These are phyloP conservation scores for Cutaneotrichosporon sp. DNA, from an alignment of 1,284 basidiomycete species.

Conservation along the genomic window DNA sequence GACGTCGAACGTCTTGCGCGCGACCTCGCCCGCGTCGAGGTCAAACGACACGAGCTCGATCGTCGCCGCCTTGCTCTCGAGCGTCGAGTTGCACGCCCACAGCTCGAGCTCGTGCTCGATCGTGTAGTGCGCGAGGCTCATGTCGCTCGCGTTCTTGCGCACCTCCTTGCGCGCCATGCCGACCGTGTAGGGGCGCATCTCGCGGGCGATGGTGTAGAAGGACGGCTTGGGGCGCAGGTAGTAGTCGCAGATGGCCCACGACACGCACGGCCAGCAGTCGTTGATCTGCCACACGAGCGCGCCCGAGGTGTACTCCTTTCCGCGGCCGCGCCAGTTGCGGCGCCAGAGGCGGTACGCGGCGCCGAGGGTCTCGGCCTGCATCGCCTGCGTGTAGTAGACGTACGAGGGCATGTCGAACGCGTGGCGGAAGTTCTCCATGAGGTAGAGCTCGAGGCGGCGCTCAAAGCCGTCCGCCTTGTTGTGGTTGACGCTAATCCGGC, in stretches of 20 bases:
- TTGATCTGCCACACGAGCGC: conserved; percentile 83
- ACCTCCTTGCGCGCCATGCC: conserved; percentile 70
- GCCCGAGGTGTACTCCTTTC: conserved; percentile 69
- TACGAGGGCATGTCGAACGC: conserved; percentile 84
- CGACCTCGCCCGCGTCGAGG: conserved; percentile 54
- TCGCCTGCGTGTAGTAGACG: conserved; percentile 76
- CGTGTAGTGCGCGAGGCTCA: conserved; percentile 65
- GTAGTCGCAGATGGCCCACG: conserved; percentile 77
- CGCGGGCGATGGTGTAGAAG: conserved; percentile 68
- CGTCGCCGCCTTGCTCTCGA: conserved; percentile 61
- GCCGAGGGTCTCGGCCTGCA: conserved; percentile 76
- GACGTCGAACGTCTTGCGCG: conserved; percentile 60
- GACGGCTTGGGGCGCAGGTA: conserved; percentile 75
- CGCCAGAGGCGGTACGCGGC: conserved; percentile 74
- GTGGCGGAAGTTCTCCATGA: conserved; percentile 83
- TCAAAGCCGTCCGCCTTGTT: conserved; percentile 87
- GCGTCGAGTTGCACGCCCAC: conserved; percentile 79
- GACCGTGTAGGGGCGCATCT: conserved; percentile 70
- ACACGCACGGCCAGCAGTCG: conserved; percentile 78
- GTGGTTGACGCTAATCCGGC: conserved; percentile 75
- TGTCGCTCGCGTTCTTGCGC: conserved; percentile 61
- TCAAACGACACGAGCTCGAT: conserved; percentile 73
- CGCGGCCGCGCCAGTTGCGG: conserved; percentile 70
- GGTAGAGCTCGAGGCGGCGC: conserved; percentile 81
- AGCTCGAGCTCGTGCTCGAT: conserved; percentile 65